Evolutionary conservation across 2,329 filamentous ascomycete genomes (phyloP), one percentile per base, ranked within the genome.

Genomic region (Colletotrichum aenigma): DNA sequence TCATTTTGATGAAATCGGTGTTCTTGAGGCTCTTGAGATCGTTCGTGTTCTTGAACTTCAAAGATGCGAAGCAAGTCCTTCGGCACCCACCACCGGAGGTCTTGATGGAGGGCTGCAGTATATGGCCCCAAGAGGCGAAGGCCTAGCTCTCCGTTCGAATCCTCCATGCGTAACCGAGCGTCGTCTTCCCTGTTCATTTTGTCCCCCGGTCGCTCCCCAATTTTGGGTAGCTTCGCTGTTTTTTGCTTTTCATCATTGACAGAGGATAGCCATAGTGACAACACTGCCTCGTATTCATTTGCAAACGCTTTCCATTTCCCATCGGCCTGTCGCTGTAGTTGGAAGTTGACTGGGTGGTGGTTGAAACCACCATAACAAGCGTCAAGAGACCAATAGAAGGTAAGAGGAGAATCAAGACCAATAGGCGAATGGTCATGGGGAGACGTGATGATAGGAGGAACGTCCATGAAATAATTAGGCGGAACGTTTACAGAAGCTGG

Each of bases 211-310:
- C 4, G 16, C 4, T 9, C 3, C 2, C 3, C 1, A 18, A 4
- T 5, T 4, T 18, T 8, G 8, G 36, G 16, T 0, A 43, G 7
- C 36, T 43, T 18, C 2, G 16, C 4, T 6, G 7, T 43, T 18
- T 4, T 43, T 6, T 5, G 36, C 36, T 18, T 43, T 4, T 7
- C 9, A 4, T n/a, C 4, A 7, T 32, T 24, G n/a, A 24, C 24
- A 9, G 60, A 64, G 5, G 32, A 64, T 16, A 64, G 32, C 67
- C 67, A 70, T 2, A 70, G 10, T 4, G 67, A 70, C 2, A 70
- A 7, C 3, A 9, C 67, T 43, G 36, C 67, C 4, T 62, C 56
- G 6, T 36, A 16, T 18, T 70, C 68, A 8, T 2, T n/a, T 10
- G 36, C 34, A 5, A 3, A 43, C 1, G 62, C n/a, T 12, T 28